phyloP scores from a whole-genome alignment of 2,329 filamentous ascomycete genomes.

The Eutypella sp. region DNA sequence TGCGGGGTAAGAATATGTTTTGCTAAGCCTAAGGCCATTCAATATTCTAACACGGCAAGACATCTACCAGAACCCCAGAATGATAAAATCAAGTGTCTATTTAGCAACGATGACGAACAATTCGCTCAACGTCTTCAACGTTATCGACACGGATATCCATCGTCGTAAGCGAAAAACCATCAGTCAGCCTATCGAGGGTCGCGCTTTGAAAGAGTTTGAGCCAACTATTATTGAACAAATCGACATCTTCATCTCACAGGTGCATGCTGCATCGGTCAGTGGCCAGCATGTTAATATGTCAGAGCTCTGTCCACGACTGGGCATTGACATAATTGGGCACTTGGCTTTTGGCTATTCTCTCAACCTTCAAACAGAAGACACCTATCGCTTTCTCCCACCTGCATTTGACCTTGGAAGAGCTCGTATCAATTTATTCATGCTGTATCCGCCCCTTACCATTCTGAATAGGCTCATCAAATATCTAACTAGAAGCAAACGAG shows the following conservation, averaged over 20 bases:
- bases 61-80: conserved; percentile 7
- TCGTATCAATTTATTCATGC: conserved; percentile 3
- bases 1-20: conserved; percentile 1
- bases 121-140: conserved; percentile 3
- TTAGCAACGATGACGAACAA: not conserved
- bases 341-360: conserved; percentile 4
- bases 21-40: not conserved
- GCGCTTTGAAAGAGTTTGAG: conserved; percentile 2
- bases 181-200: conserved; percentile 1
- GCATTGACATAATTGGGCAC: conserved; percentile 3
- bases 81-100: conserved; percentile 3
- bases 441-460: not conserved
- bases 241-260: not conserved
- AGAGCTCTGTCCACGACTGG: not conserved
- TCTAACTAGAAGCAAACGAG: not conserved
- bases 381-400: conserved; percentile 2
- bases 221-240: conserved; percentile 3
- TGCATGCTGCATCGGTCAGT: not conserved
- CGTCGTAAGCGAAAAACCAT: conserved; percentile 2
- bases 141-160: conserved; percentile 2
- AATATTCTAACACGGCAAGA: not conserved
- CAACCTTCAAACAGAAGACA: conserved; percentile 1
- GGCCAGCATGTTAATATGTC: not conserved
- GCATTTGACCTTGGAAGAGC: conserved; percentile 1
- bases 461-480: not conserved